Percentiles rank a stretch among this genome's conserved stretches.
phyloP scores from a whole-genome alignment of 2,329 filamentous ascomycete species.

The Fusarium sp. region DNA sequence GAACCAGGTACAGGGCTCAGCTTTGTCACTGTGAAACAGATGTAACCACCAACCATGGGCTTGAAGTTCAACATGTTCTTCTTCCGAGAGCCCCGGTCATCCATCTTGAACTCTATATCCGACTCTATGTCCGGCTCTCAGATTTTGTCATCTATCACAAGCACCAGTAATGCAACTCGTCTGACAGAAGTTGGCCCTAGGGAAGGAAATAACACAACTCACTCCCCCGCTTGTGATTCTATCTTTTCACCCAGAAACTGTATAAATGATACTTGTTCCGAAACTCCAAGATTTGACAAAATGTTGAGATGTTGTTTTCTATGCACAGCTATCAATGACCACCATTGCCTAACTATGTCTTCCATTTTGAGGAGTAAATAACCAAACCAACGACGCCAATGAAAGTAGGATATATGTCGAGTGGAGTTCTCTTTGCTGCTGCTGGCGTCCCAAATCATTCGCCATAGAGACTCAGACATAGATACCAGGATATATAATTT shows the following conservation, averaged over 20 bases:
- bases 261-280: not conserved
- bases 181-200: no score
- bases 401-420: slow-evolving; percentile 40
- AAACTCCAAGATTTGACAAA: not conserved
- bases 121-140: not conserved
- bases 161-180: no score
- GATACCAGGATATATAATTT: slow-evolving; percentile 47
- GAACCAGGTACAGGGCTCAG: not conserved
- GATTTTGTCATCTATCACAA: not conserved
- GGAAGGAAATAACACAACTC: not conserved
- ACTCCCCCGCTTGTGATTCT: no score
- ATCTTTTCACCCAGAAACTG: not conserved
- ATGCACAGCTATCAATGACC: slow-evolving; percentile 17
- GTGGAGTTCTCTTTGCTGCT: slow-evolving; percentile 43
- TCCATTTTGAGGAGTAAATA: slow-evolving; percentile 30
- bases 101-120: not conserved
- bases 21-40: not conserved
- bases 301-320: slow-evolving; percentile 30
- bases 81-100: not conserved
- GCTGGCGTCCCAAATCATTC: slow-evolving; percentile 27
- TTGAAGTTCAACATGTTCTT: not conserved
- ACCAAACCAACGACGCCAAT: slow-evolving; percentile 42
- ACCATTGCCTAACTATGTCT: slow-evolving; percentile 9
- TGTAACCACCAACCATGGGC: not conserved
- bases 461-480: slow-evolving; percentile 42